Evolutionary conservation across 805 yeast species (phyloP).

Genomic region (Sugiyamaella mastotermitis): DNA sequence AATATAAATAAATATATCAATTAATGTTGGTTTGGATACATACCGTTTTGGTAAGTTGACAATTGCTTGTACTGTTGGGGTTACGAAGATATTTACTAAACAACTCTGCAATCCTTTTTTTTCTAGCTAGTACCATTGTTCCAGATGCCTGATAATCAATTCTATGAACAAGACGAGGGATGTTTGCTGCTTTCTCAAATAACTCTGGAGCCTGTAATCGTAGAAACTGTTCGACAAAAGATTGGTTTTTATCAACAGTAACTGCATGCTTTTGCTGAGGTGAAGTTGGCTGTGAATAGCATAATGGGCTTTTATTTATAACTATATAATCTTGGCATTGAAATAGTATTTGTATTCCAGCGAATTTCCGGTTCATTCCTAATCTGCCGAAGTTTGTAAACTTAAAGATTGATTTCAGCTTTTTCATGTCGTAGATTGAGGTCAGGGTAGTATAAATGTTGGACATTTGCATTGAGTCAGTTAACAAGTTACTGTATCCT

Average conservation of each 20-base stretch:
- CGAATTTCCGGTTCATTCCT: too few relatives aligned
- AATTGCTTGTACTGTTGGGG: too few relatives aligned
- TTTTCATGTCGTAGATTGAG: too few relatives aligned
- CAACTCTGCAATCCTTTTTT: constrained; percentile 12
- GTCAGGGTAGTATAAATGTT: too few relatives aligned
- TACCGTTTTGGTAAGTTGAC: too few relatives aligned
- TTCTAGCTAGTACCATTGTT: constrained; percentile 18
- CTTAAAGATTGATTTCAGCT: too few relatives aligned
- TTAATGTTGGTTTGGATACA: too few relatives aligned
- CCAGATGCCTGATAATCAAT: constrained; percentile 18
- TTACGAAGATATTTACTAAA: constrained; percentile 12
- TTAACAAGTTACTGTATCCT: too few relatives aligned
- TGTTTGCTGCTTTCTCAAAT: constrained; percentile 4
- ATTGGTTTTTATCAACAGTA: constrained; percentile 3
- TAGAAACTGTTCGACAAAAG: constrained; percentile 11
- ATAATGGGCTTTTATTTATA: constrained; percentile 17
- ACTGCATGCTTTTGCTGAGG: background rate
- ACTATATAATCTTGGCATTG: constrained; percentile 15
- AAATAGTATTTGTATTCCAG: constrained; percentile 5
- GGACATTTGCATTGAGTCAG: too few relatives aligned
- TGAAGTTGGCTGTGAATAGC: constrained; percentile 15
- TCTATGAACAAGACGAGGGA: constrained; percentile 18
- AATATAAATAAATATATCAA: too few relatives aligned
- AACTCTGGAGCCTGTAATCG: constrained; percentile 9
- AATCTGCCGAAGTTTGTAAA: too few relatives aligned